Evolutionary conservation across 108 stramenopile genomes (phyloP).

Genomic region (Pseudonitzschia multistriata): DNA sequence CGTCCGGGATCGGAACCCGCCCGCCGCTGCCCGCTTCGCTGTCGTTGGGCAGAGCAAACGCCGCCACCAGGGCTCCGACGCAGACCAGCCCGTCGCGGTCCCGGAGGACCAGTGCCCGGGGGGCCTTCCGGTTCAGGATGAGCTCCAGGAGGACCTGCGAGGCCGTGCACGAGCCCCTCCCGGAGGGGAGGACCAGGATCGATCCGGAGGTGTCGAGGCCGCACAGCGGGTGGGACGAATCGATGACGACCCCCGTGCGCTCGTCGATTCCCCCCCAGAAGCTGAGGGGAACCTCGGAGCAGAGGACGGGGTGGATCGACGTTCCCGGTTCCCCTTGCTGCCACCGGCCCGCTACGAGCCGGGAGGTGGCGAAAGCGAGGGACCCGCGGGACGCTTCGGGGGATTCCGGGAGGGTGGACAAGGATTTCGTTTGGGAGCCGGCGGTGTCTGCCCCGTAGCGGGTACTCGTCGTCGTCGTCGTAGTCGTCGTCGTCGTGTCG

Average conservation of each 20-base stretch:
- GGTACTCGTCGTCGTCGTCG: background rate
- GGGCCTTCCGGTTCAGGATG: constrained; percentile 60
- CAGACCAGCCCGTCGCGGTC: constrained; percentile 64
- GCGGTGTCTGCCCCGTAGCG: no score
- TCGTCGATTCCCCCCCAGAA: constrained; percentile 90
- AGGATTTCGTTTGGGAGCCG: no score
- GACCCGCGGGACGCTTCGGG: no score
- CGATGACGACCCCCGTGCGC: constrained; percentile 58
- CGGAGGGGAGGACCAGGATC: constrained; percentile 70
- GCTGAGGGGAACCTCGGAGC: constrained; percentile 34
- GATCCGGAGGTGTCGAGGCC: constrained; percentile 40
- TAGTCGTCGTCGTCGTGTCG: no score
- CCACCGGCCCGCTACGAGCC: no score
- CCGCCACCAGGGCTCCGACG: constrained; percentile 69
- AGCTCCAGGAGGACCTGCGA: constrained; percentile 79
- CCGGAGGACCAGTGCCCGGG: constrained; percentile 59
- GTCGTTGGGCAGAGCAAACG: constrained; percentile 45
- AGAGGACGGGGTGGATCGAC: constrained; percentile 27
- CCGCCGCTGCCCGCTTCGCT: background rate
- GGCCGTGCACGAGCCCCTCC: constrained; percentile 81
- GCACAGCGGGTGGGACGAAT: constrained; percentile 59
- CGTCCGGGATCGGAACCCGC: background rate
- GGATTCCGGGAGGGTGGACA: no score
- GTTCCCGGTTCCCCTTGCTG: no score
- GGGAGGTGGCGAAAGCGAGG: no score